Conservation (phyloP, 768 basidiomycete genomes). For the Candolleomyces eurysporus region DNA sequence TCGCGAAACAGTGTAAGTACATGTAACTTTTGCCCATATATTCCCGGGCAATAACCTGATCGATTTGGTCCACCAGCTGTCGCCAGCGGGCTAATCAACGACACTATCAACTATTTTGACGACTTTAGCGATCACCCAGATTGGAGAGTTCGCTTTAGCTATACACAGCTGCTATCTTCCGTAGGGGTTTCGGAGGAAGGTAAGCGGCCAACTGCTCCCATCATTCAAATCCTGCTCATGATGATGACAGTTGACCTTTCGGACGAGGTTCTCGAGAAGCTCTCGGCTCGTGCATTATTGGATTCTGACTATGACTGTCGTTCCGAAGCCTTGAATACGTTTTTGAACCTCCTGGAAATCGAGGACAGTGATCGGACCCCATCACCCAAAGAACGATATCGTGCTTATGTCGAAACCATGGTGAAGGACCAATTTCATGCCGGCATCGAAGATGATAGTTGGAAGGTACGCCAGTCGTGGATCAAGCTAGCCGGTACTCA, state of each 20-base stretch:
- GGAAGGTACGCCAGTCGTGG: background rate
- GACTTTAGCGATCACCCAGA: background rate
- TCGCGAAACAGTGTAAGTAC: background rate
- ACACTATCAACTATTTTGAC: too few relatives aligned
- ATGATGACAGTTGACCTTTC: background rate
- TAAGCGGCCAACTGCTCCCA: too few relatives aligned
- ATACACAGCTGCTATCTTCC: background rate
- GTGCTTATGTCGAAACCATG: background rate
- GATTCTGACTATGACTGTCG: background rate
- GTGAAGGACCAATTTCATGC: background rate
- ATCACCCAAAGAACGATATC: background rate
- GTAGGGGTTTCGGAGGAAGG: background rate
- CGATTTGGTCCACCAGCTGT: too few relatives aligned
- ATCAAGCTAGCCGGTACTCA: background rate
- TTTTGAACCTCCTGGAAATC: background rate
- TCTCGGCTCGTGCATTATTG: background rate
- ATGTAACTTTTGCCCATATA: too few relatives aligned
- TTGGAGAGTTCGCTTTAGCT: background rate
- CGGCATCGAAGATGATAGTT: background rate
- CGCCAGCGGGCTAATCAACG: too few relatives aligned
- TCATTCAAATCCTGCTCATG: too few relatives aligned
- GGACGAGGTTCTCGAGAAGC: background rate
- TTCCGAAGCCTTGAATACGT: background rate
- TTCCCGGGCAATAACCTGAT: too few relatives aligned
- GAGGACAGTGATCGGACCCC: background rate